These are phyloP conservation scores for Boletus rufocinnamomeus DNA, from an alignment of 768 basidiomycete species.

Conservation along the genomic window DNA sequence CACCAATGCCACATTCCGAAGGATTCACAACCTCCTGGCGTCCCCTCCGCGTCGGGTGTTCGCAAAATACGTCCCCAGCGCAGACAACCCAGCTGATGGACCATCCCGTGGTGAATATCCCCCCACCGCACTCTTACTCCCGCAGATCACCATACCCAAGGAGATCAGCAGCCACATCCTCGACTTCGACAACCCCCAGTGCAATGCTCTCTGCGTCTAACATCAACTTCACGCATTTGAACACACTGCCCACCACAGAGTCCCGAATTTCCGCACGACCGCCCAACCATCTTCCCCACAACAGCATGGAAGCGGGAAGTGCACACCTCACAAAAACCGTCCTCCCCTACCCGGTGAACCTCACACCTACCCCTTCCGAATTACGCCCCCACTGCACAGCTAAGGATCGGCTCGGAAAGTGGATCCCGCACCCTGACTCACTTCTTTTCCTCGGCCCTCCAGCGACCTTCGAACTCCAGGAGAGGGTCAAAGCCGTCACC, in stretches of 20 bases:
- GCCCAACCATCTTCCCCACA: not conserved
- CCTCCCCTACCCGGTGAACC: not conserved
- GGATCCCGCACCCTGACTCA: not conserved
- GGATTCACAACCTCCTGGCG: no score
- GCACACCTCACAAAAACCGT: not conserved
- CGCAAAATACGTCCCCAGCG: no score
- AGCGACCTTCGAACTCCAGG: not conserved
- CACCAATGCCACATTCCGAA: no score
- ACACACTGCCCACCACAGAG: not conserved
- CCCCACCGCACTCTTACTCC: no score
- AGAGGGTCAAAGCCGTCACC: not conserved
- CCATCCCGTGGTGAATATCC: no score
- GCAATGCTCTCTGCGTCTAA: no score
- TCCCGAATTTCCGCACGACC: rapidly evolving
- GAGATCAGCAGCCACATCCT: no score
- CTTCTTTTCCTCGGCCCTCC: not conserved
- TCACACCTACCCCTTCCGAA: not conserved
- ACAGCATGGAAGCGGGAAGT: no score
- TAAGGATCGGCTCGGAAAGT: not conserved
- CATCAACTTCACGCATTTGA: not conserved
- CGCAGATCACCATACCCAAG: no score
- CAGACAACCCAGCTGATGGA: no score
- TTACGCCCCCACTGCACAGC: constrained; percentile 5
- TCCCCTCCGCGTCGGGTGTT: no score
- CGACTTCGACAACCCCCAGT: no score